Evolutionary conservation across 768 basidiomycete genomes (phyloP), one percentile per base, ranked within the genome.

Genomic region (Suillus cothurnatus): DNA sequence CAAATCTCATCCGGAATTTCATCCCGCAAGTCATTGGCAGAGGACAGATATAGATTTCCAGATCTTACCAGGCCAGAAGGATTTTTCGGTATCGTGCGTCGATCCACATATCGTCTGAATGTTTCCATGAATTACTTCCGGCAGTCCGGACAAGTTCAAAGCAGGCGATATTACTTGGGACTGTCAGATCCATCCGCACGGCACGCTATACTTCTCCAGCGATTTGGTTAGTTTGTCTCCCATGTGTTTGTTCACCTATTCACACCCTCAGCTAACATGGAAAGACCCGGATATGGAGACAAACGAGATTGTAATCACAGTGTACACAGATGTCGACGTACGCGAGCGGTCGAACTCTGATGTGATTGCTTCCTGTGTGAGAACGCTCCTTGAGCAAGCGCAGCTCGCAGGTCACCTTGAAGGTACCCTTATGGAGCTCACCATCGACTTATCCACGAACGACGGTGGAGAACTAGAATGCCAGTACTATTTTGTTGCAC

Each of bases 311-410:
- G 17, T 32, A 28, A 55, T 55, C 11, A 55, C 53, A 5, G 53
- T 55, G 53, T 55, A 12, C 31, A 55, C 53, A 55, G 53, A 55
- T 12, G 31, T 31, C 53, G 53, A 32, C 28, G 31, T 55, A 55
- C 31, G 19, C 31, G 5, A 21, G 31, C 53, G n/a, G 26, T 53
- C 31, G 17, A 53, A 55, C 21, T 55, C 53, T 11, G 53, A 55
- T 31, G 21, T 8, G 32, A 32, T 55, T 21, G 31, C 53, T 55
- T 32, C 31, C 21, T 55, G 53, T 21, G 11, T 55, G 11, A 32
- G 31, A 34, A 55, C 31, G 3, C 21, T 55, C 19, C 19, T 32
- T 9, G 53, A 32, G 31, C 53, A 55, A 28, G 53, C 53, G 31
- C 53, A 32, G 12, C 21, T 55, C 31, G 31, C 53, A 32, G 53